Evolutionary conservation across 75 land plant genomes (phyloP).

Genomic region (Adiantum capillusveneris): DNA sequence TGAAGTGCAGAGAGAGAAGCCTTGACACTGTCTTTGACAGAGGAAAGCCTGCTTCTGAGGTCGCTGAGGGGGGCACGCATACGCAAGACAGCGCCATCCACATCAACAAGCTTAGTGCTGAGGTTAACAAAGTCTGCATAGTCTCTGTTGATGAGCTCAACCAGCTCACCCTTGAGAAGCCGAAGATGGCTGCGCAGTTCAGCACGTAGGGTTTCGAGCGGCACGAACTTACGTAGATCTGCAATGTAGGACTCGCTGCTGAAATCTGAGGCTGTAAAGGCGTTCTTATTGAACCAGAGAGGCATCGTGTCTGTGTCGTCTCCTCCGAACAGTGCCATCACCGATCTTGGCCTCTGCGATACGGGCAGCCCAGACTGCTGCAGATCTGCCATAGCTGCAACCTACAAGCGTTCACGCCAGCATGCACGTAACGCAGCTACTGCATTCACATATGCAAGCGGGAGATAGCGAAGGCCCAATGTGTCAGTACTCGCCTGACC

Average conservation of each 20-base stretch:
- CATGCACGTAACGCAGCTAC: too few relatives aligned
- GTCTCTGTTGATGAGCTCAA: slow-evolving; percentile 95
- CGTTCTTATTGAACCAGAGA: slow-evolving; percentile 69
- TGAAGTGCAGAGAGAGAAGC: slow-evolving; percentile 40
- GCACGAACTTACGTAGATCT: slow-evolving; percentile 86
- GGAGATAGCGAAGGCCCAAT: too few relatives aligned
- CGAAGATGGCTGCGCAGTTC: slow-evolving; percentile 77
- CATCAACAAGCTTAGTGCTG: slow-evolving; percentile 88
- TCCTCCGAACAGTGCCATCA: slow-evolving; percentile 48
- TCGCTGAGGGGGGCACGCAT: slow-evolving; percentile 89
- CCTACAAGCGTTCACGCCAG: too few relatives aligned
- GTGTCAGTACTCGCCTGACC: too few relatives aligned
- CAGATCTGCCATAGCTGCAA: too few relatives aligned
- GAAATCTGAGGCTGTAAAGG: slow-evolving; percentile 57
- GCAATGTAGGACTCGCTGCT: slow-evolving; percentile 74
- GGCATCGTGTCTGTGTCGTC: slow-evolving; percentile 45
- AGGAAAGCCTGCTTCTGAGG: slow-evolving; percentile 53
- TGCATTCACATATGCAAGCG: too few relatives aligned
- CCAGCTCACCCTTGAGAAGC: slow-evolving; percentile 72
- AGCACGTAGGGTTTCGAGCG: slow-evolving; percentile 83
- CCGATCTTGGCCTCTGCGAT: slow-evolving; percentile 18
- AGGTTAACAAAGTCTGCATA: slow-evolving; percentile 87
- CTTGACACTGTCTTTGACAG: slow-evolving; percentile 42
- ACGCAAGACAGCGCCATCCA: slow-evolving; percentile 71
- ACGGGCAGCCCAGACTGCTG: slow-evolving; percentile 7